These are phyloP conservation scores for Alternaria atra DNA, from an alignment of 2,329 filamentous ascomycete genomes.

Conservation along the genomic window DNA sequence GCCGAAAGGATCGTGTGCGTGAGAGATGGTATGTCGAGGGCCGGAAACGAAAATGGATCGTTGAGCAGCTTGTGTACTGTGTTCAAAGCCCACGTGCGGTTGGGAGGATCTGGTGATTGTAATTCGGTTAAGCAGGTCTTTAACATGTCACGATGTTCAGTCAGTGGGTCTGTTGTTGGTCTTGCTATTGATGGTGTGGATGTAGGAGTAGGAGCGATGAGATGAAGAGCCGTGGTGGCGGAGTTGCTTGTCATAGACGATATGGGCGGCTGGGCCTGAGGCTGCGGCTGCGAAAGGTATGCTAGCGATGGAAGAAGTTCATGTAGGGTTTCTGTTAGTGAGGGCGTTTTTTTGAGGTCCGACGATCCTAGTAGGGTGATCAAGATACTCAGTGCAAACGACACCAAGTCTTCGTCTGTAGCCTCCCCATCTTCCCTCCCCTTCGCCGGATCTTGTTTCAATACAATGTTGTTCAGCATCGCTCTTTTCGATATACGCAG, in stretches of 20 bases:
- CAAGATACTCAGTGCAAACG: conserved; percentile 54
- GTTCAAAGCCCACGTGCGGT: conserved; percentile 49
- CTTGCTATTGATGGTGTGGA: not conserved
- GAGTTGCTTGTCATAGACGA: conserved; percentile 36
- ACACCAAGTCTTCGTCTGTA: conserved; percentile 47
- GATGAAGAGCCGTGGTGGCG: conserved; percentile 58
- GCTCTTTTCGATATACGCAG: conserved; percentile 34
- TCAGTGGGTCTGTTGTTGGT: conserved; percentile 54
- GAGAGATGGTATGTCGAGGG: conserved; percentile 72
- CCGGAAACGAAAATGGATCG: conserved; percentile 58
- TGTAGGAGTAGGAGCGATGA: conserved; percentile 62
- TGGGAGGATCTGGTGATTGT: conserved; percentile 47
- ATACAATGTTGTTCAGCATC: conserved; percentile 39
- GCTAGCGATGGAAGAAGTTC: conserved; percentile 28
- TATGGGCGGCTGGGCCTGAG: conserved; percentile 12
- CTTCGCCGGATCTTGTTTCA: conserved; percentile 2
- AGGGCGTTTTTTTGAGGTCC: conserved; percentile 43
- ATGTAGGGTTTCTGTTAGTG: conserved; percentile 25
- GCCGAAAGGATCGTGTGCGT: conserved; percentile 71
- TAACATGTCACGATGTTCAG: conserved; percentile 51
- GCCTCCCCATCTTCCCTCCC: not conserved
- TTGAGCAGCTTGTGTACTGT: conserved; percentile 59
- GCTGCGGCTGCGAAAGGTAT: conserved; percentile 30
- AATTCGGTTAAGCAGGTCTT: conserved; percentile 38
- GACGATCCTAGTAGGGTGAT: conserved; percentile 48